A percentile compares a stretch with the other conserved stretches of the same genome.
phyloP scores from a whole-genome alignment of 208 protist genomes.

The Zelonia costaricensis region DNA sequence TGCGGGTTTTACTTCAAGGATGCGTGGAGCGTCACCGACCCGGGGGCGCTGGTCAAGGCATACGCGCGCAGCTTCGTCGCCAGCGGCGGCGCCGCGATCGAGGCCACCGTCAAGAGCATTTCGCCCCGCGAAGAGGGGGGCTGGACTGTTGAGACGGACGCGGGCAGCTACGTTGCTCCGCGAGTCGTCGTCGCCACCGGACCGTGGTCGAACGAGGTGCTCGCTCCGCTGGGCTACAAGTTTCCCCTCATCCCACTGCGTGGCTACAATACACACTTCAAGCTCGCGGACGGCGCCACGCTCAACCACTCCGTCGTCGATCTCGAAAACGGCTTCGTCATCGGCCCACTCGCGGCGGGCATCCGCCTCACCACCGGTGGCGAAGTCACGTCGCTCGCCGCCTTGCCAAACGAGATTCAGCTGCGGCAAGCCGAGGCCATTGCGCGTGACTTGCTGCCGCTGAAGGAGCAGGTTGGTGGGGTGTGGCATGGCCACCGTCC shows the following conservation, averaged over 20 bases:
- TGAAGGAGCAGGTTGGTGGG: conserved; percentile 19
- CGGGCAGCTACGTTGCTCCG: neutral
- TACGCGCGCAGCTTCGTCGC: conserved; percentile 16
- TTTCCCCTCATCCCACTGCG: conserved; percentile 29
- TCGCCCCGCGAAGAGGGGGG: conserved; percentile 1
- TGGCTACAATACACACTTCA: conserved; percentile 28
- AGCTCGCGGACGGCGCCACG: conserved; percentile 6
- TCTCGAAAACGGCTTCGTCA: conserved; percentile 10
- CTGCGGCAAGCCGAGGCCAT: conserved; percentile 12
- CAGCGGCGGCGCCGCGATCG: conserved; percentile 6
- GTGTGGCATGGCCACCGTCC: conserved; percentile 32
- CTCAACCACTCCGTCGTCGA: conserved; percentile 16
- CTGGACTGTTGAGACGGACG: conserved; percentile 11
- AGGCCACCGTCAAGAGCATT: conserved; percentile 15
- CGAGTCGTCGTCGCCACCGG: conserved; percentile 17
- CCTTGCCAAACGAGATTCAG: conserved; percentile 20
- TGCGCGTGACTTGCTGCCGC: conserved; percentile 14
- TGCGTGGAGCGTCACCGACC: conserved; percentile 13
- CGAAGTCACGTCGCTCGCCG: conserved; percentile 1
- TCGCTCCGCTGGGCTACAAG: conserved; percentile 10
- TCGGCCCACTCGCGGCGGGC: conserved; percentile 7
- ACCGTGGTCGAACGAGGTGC: conserved; percentile 13
- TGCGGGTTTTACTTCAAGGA: conserved; percentile 24
- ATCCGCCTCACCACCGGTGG: conserved; percentile 15
- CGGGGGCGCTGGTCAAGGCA: conserved; percentile 21